phyloP scores from a whole-genome alignment of 2,329 filamentous ascomycete species.

The Epichloe elymi region DNA sequence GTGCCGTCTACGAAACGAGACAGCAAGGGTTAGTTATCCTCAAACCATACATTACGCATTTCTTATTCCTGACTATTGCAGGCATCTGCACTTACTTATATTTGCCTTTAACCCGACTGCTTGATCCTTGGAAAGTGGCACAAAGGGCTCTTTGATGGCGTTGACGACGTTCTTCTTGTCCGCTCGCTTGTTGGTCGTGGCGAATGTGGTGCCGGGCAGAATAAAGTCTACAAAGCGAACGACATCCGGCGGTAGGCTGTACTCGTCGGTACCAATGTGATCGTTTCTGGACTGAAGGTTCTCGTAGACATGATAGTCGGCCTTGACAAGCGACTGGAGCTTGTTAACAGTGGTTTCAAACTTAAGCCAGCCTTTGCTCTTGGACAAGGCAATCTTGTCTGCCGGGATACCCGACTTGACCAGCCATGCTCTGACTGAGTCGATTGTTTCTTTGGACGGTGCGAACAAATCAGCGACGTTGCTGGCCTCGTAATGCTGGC shows the following conservation, averaged over 20 bases:
- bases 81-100: neutral
- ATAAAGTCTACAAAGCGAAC: constrained; percentile 27
- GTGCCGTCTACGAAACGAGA: constrained; percentile 2
- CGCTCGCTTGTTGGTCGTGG: neutral
- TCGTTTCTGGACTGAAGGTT: constrained; percentile 19
- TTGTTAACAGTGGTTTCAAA: constrained; percentile 42
- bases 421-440: constrained; percentile 41
- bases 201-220: constrained; percentile 21
- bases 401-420: constrained; percentile 33
- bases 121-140: neutral
- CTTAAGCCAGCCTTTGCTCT: constrained; percentile 37
- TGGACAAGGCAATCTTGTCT: constrained; percentile 34
- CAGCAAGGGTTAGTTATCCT: neutral
- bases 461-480: constrained; percentile 31
- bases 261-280: constrained; percentile 29
- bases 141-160: neutral
- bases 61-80: neutral
- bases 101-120: neutral
- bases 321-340: constrained; percentile 37
- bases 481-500: constrained; percentile 31
- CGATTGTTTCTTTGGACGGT: constrained; percentile 29
- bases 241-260: constrained; percentile 25
- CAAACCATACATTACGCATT: neutral
- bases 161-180: neutral
- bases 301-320: constrained; percentile 38